Evolutionary conservation across 2,329 filamentous ascomycete species (phyloP), one percentile per base, ranked within the genome.

Genomic region (Trichoderma koningiopsis): DNA sequence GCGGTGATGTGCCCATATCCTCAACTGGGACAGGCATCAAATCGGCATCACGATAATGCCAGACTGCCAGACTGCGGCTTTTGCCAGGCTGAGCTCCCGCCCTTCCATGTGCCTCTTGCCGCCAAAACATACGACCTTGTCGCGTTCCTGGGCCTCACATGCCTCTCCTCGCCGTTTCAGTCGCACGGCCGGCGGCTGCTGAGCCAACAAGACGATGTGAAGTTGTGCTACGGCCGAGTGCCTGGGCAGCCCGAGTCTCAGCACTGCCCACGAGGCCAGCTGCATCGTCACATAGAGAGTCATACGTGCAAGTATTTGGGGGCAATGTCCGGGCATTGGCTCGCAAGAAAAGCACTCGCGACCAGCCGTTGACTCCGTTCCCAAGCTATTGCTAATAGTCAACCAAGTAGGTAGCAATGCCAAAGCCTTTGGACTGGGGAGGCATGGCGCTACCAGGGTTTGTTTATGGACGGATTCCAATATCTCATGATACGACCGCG

Each of bases 101-200:
- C 40, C 40, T n/a, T n/a, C 37, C 40, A n/a, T n/a, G 40, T 19
- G 19, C n/a, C 16, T 43, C 40, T n/a, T 57, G 19, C 55, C 55
- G 19, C 47, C 47, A 49, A 43, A 49, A 33, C 53, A 7, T 56
- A 31, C 29, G 53, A 31, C 47, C 24, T 14, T 37, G 60, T 19
- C 24, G 53, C 29, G 40, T n/a, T 58, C 2, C 55, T 22, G 4
- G 14, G 35, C 24, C 40, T 67, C 63, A 58, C 64, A 67, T 67
- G 64, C 64, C 33, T 67, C 64, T 47, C 52, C 40, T 55, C 64
- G 37, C 40, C 22, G 64, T 67, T 58, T 67, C 64, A 59, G 64
- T 67, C 64, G 55, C 55, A 67, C 64, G n/a, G 29, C 61, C 55
- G 64, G 64, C 64, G 55, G 64, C 40, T 67, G 64, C 24, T 59